phyloP scores from a whole-genome alignment of 106 monocot species.

The Dactylorhiza incarnata region DNA sequence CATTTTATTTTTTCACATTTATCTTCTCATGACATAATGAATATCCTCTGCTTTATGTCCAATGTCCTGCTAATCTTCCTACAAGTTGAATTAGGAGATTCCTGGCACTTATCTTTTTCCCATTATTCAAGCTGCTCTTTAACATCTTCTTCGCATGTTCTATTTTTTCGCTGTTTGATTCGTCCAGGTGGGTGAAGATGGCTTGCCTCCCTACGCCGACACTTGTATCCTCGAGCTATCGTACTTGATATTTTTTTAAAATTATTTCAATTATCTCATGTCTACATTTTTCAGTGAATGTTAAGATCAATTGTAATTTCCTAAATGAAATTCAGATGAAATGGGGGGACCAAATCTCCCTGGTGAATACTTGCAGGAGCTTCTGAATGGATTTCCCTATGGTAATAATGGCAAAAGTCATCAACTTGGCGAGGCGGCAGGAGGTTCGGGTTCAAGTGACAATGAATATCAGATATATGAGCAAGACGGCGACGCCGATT shows the following conservation, averaged over 20 bases:
- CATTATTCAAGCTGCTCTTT: neutral
- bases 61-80: neutral
- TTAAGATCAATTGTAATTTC: neutral
- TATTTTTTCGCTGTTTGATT: neutral
- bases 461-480: conserved; percentile 3
- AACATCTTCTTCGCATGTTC: neutral
- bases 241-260: neutral
- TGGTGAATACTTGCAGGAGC: conserved; percentile 6
- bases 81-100: neutral
- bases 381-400: neutral
- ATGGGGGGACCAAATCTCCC: neutral
- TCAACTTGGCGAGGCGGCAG: neutral
- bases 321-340: conserved; percentile 5
- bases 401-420: neutral
- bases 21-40: too few relatives aligned
- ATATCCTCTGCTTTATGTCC: too few relatives aligned
- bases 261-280: neutral
- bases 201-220: neutral
- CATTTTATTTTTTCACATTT: too few relatives aligned
- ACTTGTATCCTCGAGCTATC: neutral
- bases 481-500: conserved; percentile 3
- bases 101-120: too few relatives aligned
- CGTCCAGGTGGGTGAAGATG: neutral
- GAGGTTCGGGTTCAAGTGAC: neutral
- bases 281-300: neutral